Evolutionary conservation across 441 rosid species (phyloP).

Genomic region (Monsonia emarginata): DNA sequence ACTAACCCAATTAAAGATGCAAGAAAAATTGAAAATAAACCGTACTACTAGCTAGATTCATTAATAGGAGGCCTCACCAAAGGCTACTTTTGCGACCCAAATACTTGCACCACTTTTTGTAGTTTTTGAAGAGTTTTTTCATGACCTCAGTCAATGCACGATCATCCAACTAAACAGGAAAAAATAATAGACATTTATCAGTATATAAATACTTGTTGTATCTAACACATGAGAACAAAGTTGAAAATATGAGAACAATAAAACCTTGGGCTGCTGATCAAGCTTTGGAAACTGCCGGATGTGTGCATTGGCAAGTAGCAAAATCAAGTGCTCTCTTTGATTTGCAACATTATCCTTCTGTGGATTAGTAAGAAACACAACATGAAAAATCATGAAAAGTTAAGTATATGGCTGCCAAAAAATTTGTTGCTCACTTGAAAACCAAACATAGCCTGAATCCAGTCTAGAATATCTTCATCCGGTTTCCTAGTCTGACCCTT

Average conservation of each 20-base stretch:
- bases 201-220: not conserved
- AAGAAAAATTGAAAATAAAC: not conserved
- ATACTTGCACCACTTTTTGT: slow-evolving; percentile 97
- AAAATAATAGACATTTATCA: not conserved
- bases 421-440: slow-evolving; percentile 53
- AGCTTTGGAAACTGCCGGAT: slow-evolving; percentile 94
- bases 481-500: slow-evolving; percentile 62
- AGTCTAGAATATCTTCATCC: slow-evolving; percentile 86
- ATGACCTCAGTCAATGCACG: slow-evolving; percentile 87
- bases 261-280: slow-evolving; percentile 95
- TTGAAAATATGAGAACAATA: not conserved
- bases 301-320: slow-evolving; percentile 91
- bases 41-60: not conserved
- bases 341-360: slow-evolving; percentile 97
- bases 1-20: not conserved
- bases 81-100: slow-evolving; percentile 92
- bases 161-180: slow-evolving; percentile 66
- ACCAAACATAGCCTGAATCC: slow-evolving; percentile 98
- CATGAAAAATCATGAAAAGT: not conserved
- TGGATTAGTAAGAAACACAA: slow-evolving; percentile 9
- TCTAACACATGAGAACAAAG: not conserved
- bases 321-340: slow-evolving; percentile 94
- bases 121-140: slow-evolving; percentile 94
- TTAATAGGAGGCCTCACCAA: slow-evolving; percentile 38
- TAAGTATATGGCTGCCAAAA: not conserved